Evolutionary conservation across 2,329 filamentous ascomycete species (phyloP), one percentile per base, ranked within the genome.

Genomic region (Colletotrichum sp.): DNA sequence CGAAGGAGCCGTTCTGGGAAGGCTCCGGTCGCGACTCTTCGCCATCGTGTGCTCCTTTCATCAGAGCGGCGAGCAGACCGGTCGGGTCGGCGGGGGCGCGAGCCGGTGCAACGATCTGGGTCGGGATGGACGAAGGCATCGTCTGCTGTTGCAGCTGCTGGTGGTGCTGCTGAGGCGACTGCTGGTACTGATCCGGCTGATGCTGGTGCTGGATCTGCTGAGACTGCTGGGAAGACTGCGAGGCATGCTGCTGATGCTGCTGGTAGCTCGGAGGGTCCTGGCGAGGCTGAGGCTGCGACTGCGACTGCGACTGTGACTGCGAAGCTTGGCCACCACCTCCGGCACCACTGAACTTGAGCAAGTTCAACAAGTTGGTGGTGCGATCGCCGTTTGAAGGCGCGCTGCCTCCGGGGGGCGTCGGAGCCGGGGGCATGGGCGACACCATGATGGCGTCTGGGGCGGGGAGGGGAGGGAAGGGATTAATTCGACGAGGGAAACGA

Each of bases 331-430:
- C 36, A 74, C 81, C 78, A 64, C 84, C 39, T 71, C 81, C 78
- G 65, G 84, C 84, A 62, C 87, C 85, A 78, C 88, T 91, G 80
- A 92, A 92, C 86, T 93, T 93, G 82, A 93, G 88, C 71, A 93
- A 86, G 79, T 90, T 92, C 81, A 93, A 85, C 79, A 93, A 81
- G 78, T 89, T 91, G 72, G 88, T 86, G 57, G 89, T 90, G 79
- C 90, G 89, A 69, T 90, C 89, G 55, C 82, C 81, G 71, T 83
- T 84, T 66, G 84, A 83, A 6, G 82, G 83, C 82, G 84, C 82
- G 49, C 67, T 77, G 79, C 83, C 82, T 79, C 82, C 82, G 68
- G 87, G 87, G 77, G 86, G 87, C 81, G 88, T 89, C 74, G 89
- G 89, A 74, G 90, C 90, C 76, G 89, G 87, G 69, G 88, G 88